Evolutionary conservation across 2,329 filamentous ascomycete genomes (phyloP).

Genomic region (Coleophoma crateriformis): DNA sequence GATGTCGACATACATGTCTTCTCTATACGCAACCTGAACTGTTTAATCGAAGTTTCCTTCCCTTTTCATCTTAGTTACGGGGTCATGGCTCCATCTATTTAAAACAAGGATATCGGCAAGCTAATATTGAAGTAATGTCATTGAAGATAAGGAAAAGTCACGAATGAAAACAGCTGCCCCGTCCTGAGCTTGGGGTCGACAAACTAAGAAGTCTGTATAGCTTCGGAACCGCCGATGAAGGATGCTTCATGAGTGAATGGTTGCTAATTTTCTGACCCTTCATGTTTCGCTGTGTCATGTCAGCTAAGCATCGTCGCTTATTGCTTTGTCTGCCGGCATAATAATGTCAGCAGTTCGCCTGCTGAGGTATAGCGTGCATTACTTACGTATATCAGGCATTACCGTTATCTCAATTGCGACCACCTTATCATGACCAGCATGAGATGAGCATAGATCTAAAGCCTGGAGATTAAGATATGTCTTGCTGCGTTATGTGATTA

Average conservation of each 20-base stretch:
- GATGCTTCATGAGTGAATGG: not conserved
- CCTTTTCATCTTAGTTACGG: not conserved
- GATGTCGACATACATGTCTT: not conserved
- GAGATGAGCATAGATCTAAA: not conserved
- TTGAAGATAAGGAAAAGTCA: not conserved
- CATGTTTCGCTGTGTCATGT: not conserved
- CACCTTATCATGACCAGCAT: not conserved
- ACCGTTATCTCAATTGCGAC: not conserved
- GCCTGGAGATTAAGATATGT: not conserved
- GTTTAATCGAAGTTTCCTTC: not conserved
- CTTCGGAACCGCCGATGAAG: not conserved
- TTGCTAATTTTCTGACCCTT: not conserved
- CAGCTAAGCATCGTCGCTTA: not conserved
- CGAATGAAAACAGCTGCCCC: too few relatives aligned
- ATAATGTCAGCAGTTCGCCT: not conserved
- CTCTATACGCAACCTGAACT: not conserved
- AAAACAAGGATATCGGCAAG: not conserved
- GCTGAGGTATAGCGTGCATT: not conserved
- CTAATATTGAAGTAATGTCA: not conserved
- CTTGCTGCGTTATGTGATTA: not conserved
- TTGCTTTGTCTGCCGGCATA: not conserved
- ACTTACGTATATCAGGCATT: conserved; percentile 4
- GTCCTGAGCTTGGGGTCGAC: too few relatives aligned
- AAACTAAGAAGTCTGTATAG: too few relatives aligned
- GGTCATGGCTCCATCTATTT: not conserved